Conservation (phyloP, 108 stramenopile species). For the Pelagomonas calceolata region DNA sequence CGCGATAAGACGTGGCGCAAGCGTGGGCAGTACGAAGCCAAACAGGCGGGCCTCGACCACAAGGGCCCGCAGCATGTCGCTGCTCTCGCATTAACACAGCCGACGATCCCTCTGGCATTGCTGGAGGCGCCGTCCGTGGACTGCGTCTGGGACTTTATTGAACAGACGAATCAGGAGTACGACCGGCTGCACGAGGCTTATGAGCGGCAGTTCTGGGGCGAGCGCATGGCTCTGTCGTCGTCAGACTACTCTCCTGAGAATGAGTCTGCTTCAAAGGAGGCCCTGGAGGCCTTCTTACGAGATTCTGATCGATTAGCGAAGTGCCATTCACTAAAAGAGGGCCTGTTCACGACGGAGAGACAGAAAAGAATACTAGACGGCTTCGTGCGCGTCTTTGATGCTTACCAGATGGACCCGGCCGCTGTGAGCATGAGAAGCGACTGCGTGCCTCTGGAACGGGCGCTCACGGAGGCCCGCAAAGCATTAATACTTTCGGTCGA, state of each 20-base stretch:
- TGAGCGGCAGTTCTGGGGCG: constrained; percentile 67
- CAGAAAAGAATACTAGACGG: constrained; percentile 40
- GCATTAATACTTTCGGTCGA: constrained; percentile 27
- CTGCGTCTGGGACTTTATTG: too few relatives aligned
- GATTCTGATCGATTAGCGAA: constrained; percentile 34
- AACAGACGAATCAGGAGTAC: constrained; percentile 43
- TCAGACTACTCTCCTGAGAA: constrained; percentile 39
- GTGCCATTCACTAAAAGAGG: constrained; percentile 23
- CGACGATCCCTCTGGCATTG: too few relatives aligned
- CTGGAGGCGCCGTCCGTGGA: too few relatives aligned
- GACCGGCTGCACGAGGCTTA: constrained; percentile 42
- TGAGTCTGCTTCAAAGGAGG: constrained; percentile 47
- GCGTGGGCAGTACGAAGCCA: too few relatives aligned
- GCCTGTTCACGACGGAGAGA: constrained; percentile 15
- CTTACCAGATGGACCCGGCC: constrained; percentile 45
- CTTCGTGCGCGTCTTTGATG: constrained; percentile 42
- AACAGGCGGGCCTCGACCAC: too few relatives aligned
- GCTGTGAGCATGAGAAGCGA: constrained; percentile 41
- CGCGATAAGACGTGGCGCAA: too few relatives aligned
- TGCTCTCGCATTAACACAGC: too few relatives aligned
- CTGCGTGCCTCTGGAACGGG: constrained; percentile 44
- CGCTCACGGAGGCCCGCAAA: constrained; percentile 45
- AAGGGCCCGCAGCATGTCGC: too few relatives aligned
- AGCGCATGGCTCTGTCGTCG: constrained; percentile 52
- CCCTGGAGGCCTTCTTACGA: constrained; percentile 51